Evolutionary conservation across 1,284 basidiomycete species (phyloP).

Genomic region (Gomphus bonarii): DNA sequence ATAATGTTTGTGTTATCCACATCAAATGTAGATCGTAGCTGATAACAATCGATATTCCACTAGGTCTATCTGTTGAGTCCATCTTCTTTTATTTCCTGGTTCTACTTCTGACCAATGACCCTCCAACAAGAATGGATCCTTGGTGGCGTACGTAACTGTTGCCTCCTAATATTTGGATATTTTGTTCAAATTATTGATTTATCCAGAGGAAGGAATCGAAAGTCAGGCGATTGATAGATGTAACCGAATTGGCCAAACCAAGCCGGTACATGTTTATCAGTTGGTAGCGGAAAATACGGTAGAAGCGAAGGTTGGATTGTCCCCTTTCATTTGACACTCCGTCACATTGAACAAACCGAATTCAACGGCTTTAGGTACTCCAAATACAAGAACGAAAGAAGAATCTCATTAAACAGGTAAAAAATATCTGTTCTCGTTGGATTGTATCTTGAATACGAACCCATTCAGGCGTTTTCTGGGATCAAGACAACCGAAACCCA

Average conservation of each 20-base stretch:
- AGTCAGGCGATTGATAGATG: constrained; percentile 81
- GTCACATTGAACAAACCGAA: not conserved
- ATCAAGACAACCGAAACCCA: constrained; percentile 60
- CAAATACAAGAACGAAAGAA: constrained; percentile 81
- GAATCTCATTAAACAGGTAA: constrained; percentile 55
- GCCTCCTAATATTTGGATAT: not conserved
- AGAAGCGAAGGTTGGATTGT: constrained; percentile 54
- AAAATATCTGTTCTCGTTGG: constrained; percentile 7
- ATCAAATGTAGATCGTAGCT: not conserved
- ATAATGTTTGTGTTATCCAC: constrained; percentile 39
- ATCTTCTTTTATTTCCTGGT: not conserved
- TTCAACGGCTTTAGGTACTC: constrained; percentile 38
- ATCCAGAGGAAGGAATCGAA: constrained; percentile 70
- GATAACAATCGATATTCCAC: not conserved
- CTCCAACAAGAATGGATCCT: constrained; percentile 63
- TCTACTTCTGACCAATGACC: not conserved
- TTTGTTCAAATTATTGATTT: not conserved
- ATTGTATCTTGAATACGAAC: constrained; percentile 1
- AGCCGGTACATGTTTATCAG: constrained; percentile 77
- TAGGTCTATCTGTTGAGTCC: constrained; percentile 58
- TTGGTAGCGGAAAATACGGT: constrained; percentile 82
- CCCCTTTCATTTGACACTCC: not conserved
- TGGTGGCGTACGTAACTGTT: constrained; percentile 41
- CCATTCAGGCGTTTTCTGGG: constrained; percentile 69
- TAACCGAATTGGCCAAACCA: constrained; percentile 72